Evolutionary conservation across 2,329 filamentous ascomycete genomes (phyloP), one percentile per base, ranked within the genome.

Genomic region (Aureobasidium lini): DNA sequence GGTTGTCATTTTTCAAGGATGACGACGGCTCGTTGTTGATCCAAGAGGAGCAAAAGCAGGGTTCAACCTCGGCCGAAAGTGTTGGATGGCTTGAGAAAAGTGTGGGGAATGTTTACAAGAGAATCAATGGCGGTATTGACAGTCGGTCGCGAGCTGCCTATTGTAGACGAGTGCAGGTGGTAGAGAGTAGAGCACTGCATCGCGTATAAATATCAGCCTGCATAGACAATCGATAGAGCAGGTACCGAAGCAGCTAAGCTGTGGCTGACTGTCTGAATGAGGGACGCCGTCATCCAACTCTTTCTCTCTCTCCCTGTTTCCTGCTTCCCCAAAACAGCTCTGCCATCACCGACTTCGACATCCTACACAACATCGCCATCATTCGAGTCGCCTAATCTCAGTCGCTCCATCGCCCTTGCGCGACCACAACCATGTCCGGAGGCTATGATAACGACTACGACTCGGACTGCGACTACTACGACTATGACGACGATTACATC

Each of bases 401-500:
- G 3, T 1, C 34, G 11, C 23, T 23, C 23, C 23, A 8, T 7
- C 48, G 16, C 4, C 23, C 10, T 28, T 13, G 48, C 36, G 23
- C 36, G 16, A 40, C 15, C 15, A n/a, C 48, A 29, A 10, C 23
- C 48, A 52, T 52, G 48, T 52, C 48, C 18, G 48, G 34, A 16
- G 48, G 36, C 15, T 53, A 53, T n/a, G 49, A 53, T 6, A 31
- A 44, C 23, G 57, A 46, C 42, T 68, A 69, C 46, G 67, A 64
- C 59, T 66, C 69, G 62, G 75, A 77, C 63, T 76, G 75, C 67
- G 73, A 71, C 62, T 70, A 73, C 57, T 69, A 70, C 62, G 68
- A 66, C 47, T 67, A 64, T 58, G 76, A 77, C 23, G 70, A 72
- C 59, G 69, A 66, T 48, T 79, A 75, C 71, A 66, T 76, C 40